These are phyloP conservation scores for Mrakia blollopis DNA, from an alignment of 768 basidiomycete genomes.

Conservation along the genomic window DNA sequence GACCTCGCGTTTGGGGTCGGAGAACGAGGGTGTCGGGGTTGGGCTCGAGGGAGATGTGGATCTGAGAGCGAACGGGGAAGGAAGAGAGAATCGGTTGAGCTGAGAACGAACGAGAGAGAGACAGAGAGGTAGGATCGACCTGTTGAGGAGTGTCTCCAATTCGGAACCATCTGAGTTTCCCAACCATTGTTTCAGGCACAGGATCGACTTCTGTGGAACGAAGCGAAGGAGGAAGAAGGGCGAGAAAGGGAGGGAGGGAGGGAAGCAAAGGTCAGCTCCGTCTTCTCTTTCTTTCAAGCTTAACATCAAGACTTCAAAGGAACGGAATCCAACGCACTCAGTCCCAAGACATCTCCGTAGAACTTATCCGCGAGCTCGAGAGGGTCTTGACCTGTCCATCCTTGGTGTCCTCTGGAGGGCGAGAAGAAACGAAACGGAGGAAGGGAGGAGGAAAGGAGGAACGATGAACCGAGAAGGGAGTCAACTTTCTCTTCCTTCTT, in stretches of 20 bases:
- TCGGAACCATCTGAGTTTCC: conserved; percentile 27
- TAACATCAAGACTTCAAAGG: background rate
- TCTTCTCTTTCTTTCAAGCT: background rate
- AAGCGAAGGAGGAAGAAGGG: background rate
- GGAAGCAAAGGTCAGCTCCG: background rate
- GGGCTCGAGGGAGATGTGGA: conserved; percentile 28
- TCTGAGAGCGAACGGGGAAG: conserved; percentile 3
- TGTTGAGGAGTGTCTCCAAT: conserved; percentile 17
- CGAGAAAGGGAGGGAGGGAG: background rate
- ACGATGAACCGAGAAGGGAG: background rate
- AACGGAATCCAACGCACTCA: background rate
- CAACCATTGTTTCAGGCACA: conserved; percentile 15
- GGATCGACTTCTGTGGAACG: background rate
- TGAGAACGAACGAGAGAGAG: background rate
- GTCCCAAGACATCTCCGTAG: conserved; percentile 21
- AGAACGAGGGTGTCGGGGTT: background rate
- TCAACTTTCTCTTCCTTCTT: background rate
- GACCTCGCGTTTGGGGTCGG: conserved; percentile 14
- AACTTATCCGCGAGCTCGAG: conserved; percentile 22
- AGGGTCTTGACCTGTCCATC: background rate
- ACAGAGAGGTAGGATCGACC: background rate
- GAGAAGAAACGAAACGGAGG: background rate
- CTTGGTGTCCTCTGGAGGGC: background rate
- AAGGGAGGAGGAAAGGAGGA: background rate
- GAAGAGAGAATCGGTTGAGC: background rate